Evolutionary conservation across 2,329 filamentous ascomycete species (phyloP).

Genomic region (Aspergillus japonicus): DNA sequence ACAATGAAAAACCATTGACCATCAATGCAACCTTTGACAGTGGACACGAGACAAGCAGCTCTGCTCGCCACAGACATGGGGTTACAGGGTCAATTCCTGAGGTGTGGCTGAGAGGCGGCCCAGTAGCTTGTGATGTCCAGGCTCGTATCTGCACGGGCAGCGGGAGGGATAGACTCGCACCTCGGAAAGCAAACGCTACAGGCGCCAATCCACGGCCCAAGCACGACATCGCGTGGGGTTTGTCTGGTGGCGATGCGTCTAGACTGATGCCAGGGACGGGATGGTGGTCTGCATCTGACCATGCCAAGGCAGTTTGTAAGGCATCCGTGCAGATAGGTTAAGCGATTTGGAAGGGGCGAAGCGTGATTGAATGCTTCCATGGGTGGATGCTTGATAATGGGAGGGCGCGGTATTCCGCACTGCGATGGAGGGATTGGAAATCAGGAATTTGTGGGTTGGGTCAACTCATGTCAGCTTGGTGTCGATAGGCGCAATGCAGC

Average conservation of each 20-base stretch:
- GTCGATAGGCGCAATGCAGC: neutral
- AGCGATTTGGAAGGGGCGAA: neutral
- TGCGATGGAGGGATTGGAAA: neutral
- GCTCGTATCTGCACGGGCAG: neutral
- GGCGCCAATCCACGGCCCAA: neutral
- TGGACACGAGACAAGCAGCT: too few relatives aligned
- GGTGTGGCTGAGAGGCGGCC: neutral
- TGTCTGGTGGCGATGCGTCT: neutral
- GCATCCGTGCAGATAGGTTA: neutral
- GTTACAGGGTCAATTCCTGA: neutral
- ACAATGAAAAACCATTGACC: too few relatives aligned
- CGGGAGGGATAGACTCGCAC: neutral
- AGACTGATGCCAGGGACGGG: neutral
- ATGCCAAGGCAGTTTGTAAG: neutral
- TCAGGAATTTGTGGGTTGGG: neutral
- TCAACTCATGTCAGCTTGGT: neutral
- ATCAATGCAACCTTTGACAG: too few relatives aligned
- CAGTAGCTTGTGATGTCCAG: neutral
- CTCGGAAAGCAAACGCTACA: neutral
- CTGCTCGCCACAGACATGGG: neutral
- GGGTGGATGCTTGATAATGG: neutral
- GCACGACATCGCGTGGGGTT: neutral
- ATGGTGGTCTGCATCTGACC: neutral
- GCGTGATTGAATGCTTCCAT: neutral
- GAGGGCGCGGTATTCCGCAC: neutral